phyloP scores from a whole-genome alignment of 2,329 filamentous ascomycete genomes.

The Cryphonectria japonica region DNA sequence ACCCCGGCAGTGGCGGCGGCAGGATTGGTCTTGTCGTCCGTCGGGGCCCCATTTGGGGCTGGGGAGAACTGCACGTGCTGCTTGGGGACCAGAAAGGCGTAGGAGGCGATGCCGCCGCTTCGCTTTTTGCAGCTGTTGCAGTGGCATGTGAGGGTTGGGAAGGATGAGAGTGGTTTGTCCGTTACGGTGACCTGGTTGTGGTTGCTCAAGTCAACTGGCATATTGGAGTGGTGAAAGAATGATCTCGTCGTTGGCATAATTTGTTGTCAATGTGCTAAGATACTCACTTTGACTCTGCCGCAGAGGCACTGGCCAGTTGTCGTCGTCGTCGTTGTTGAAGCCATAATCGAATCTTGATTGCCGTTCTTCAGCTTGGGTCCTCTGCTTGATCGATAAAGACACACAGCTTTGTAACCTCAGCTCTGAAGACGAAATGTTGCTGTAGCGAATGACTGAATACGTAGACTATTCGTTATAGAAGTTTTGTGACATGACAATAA shows the following conservation, averaged over 20 bases:
- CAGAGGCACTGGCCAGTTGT: constrained; percentile 24
- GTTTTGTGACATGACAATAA: neutral
- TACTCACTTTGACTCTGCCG: constrained; percentile 25
- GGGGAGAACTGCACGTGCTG: constrained; percentile 21
- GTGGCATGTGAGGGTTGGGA: constrained; percentile 28
- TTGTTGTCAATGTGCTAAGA: neutral
- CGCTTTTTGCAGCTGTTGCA: constrained; percentile 26
- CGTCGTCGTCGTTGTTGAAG: constrained; percentile 4
- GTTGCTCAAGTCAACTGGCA: neutral
- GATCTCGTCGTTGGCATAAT: neutral
- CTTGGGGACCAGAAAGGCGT: constrained; percentile 27
- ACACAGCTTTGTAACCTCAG: neutral
- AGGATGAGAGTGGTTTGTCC: constrained; percentile 13
- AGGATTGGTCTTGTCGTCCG: neutral
- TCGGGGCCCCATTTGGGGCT: neutral
- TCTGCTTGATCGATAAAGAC: neutral
- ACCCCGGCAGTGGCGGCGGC: neutral
- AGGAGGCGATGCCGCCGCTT: constrained; percentile 25
- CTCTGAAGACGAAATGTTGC: neutral
- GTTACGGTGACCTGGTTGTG: constrained; percentile 23
- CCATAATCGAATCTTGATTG: neutral
- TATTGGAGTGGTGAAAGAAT: neutral
- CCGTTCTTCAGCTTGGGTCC: neutral
- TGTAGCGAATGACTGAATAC: neutral
- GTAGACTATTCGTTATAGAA: neutral